phyloP scores from a whole-genome alignment of 495 filamentous ascomycete species.

The Oidiodendron maius region DNA sequence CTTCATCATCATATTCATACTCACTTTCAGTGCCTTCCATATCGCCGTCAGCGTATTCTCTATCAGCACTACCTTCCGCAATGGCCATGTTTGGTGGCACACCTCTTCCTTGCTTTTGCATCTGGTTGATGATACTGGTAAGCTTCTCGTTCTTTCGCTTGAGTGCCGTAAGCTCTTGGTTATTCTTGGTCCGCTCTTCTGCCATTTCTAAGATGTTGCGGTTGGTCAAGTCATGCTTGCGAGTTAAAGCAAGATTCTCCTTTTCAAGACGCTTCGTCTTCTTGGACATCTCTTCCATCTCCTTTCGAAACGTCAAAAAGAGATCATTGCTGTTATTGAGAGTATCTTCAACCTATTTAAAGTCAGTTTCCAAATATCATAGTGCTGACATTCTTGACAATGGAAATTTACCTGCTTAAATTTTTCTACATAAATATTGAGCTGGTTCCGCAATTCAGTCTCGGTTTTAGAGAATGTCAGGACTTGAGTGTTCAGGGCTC shows the following conservation, averaged over 20 bases:
- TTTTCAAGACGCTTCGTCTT: slow-evolving; percentile 97
- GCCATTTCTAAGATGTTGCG: slow-evolving; percentile 97
- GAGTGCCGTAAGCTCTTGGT: slow-evolving; percentile 72
- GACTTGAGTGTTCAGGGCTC: slow-evolving; percentile 82
- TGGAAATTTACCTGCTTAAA: slow-evolving; percentile 86
- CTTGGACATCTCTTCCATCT: slow-evolving; percentile 99
- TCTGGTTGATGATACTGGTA: slow-evolving; percentile 85
- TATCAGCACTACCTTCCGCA: slow-evolving; percentile 45
- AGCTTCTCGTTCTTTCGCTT: slow-evolving; percentile 89
- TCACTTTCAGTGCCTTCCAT: slow-evolving; percentile 67
- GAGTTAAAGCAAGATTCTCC: slow-evolving; percentile 84
- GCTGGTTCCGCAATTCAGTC: slow-evolving; percentile 83
- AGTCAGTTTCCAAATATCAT: not conserved
- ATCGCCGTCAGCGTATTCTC: slow-evolving; percentile 51
- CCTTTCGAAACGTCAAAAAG: slow-evolving; percentile 95
- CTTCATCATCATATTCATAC: slow-evolving; percentile 62
- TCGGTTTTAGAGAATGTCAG: slow-evolving; percentile 96
- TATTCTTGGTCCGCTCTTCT: slow-evolving; percentile 79
- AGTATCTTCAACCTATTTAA: slow-evolving; percentile 86
- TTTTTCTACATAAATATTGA: slow-evolving; percentile 99
- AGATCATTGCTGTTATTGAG: slow-evolving; percentile 98
- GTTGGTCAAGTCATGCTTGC: slow-evolving; percentile 91
- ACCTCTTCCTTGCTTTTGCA: slow-evolving; percentile 86
- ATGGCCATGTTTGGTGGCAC: slow-evolving; percentile 48
- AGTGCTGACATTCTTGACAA: not conserved